Conservation (phyloP, 2,329 filamentous ascomycete genomes). For the Elsinoe fawcettii region DNA sequence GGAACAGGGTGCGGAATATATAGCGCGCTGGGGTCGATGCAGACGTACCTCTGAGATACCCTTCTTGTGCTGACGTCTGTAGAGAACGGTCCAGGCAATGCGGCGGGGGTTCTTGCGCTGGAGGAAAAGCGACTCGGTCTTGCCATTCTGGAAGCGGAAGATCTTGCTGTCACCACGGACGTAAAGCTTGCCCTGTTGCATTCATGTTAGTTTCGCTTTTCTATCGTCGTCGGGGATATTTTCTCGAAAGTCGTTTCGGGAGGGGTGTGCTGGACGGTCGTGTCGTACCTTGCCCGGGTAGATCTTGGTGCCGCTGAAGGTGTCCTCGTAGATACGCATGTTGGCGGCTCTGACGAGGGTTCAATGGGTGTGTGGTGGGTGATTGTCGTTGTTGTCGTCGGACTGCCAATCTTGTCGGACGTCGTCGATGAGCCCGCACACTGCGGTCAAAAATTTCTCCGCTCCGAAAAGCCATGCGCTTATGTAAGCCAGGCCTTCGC, state of each 20-base stretch:
- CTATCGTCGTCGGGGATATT: slow-evolving; percentile 7
- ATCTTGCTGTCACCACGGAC: slow-evolving; percentile 99
- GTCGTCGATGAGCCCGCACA: slow-evolving; percentile 13
- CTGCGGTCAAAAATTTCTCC: slow-evolving; percentile 14
- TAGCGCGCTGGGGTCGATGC: too few relatives aligned
- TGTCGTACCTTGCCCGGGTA: slow-evolving; percentile 68
- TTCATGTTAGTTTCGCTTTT: slow-evolving; percentile 16
- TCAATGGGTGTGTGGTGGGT: slow-evolving; percentile 11
- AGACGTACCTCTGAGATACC: slow-evolving; percentile 97
- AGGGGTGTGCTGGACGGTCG: slow-evolving; percentile 10
- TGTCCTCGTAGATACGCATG: slow-evolving; percentile 72
- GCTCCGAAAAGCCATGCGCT: not conserved
- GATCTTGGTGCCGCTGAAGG: slow-evolving; percentile 70
- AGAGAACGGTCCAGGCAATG: slow-evolving; percentile 97
- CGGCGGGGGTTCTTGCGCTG: slow-evolving; percentile 99
- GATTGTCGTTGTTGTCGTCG: slow-evolving; percentile 7
- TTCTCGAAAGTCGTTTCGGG: slow-evolving; percentile 10
- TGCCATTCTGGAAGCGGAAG: slow-evolving; percentile 99
- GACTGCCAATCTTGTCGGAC: slow-evolving; percentile 6
- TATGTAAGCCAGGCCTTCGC: slow-evolving; percentile 9
- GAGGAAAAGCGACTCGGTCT: slow-evolving; percentile 98
- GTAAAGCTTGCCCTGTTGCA: slow-evolving; percentile 90
- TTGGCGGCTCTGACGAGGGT: slow-evolving; percentile 39
- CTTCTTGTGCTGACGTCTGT: slow-evolving; percentile 99
- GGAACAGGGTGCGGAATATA: too few relatives aligned